A percentile compares a stretch with the other conserved stretches of the same genome.
These are phyloP conservation scores for Hanseniaspora vineae DNA, from an alignment of 805 yeast genomes.

Conservation along the genomic window DNA sequence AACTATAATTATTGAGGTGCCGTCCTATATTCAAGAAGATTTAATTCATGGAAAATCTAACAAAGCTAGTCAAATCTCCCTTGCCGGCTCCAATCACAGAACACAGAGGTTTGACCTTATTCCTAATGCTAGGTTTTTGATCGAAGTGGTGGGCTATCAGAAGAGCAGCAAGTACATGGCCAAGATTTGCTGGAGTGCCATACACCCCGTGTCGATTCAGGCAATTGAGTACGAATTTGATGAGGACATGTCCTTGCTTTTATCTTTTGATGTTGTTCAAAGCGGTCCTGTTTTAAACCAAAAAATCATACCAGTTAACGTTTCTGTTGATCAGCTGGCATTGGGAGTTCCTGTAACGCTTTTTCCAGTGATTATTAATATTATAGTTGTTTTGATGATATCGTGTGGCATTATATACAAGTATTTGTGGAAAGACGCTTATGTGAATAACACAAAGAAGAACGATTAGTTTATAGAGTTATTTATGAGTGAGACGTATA, in stretches of 20 bases:
- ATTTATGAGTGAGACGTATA: no score
- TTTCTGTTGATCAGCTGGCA: conserved; percentile 11
- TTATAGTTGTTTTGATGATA: conserved; percentile 5
- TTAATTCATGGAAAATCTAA: not conserved
- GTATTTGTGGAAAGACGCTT: not conserved
- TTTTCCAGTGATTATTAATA: conserved; percentile 10
- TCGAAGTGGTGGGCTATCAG: conserved; percentile 10
- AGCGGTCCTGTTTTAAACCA: not conserved
- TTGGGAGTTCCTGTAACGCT: conserved; percentile 18
- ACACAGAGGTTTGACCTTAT: conserved; percentile 1
- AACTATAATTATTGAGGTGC: conserved; percentile 10
- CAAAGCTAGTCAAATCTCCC: not conserved
- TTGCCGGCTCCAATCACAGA: conserved; percentile 4
- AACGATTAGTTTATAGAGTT: no score
- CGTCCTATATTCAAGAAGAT: conserved; percentile 7
- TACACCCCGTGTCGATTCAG: conserved; percentile 15
- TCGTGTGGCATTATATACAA: conserved; percentile 6
- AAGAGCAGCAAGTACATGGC: conserved; percentile 12
- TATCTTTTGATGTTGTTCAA: conserved; percentile 3
- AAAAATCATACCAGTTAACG: conserved; percentile 10
- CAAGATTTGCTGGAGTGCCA: conserved; percentile 22
- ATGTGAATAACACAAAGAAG: no score
- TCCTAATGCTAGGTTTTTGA: conserved; percentile 1
- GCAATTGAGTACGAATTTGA: conserved; percentile 7
- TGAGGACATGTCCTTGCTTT: conserved; percentile 7